These are phyloP conservation scores for Aspergillus novoparasiticus DNA, from an alignment of 2,329 filamentous ascomycete species.

Conservation along the genomic window DNA sequence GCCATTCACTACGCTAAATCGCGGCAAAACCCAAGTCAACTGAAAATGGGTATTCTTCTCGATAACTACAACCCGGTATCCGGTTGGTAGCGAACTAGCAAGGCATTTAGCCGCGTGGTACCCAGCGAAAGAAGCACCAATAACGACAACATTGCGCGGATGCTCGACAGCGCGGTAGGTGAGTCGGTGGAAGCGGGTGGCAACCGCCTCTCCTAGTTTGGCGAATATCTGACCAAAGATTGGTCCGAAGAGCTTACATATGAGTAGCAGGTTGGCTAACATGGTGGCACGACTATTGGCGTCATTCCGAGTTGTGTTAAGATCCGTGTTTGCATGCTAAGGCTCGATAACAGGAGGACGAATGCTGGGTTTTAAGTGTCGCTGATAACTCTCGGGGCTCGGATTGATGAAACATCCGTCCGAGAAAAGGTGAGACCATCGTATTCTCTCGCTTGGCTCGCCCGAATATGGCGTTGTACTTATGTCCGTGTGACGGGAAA, in stretches of 20 bases:
- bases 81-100: slow-evolving; percentile 51
- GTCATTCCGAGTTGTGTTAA: not conserved
- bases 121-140: slow-evolving; percentile 63
- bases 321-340: not conserved
- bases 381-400: not conserved
- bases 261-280: not conserved
- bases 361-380: not conserved
- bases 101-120: slow-evolving; percentile 54
- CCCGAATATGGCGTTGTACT: not conserved
- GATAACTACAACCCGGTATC: slow-evolving; percentile 58
- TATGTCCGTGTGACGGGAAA: not conserved
- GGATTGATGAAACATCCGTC: not conserved
- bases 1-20: slow-evolving; percentile 59
- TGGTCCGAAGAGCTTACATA: not conserved
- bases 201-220: not conserved
- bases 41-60: slow-evolving; percentile 65
- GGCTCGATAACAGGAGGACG: not conserved
- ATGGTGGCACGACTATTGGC: not conserved
- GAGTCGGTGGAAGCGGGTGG: slow-evolving; percentile 14
- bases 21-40: slow-evolving; percentile 62
- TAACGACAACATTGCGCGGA: slow-evolving; percentile 54
- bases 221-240: not conserved
- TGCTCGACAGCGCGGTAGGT: slow-evolving; percentile 15
- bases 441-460: not conserved
- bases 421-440: not conserved